Base-by-base conservation (phyloP, 1,284 basidiomycete genomes). In the Boletus sp. region DNA sequence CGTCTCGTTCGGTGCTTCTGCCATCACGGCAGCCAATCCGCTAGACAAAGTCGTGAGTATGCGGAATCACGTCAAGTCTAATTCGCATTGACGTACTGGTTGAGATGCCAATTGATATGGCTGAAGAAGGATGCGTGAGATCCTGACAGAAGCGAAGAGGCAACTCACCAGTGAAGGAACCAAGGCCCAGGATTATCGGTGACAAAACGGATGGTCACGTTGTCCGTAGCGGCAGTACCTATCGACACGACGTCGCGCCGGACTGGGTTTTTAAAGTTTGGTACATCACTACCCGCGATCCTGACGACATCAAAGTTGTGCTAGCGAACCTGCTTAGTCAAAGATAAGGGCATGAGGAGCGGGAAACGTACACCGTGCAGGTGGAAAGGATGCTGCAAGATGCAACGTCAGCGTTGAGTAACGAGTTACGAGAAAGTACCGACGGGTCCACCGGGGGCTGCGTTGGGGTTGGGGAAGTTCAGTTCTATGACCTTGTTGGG, bases 131-230 rank as follows among this genome's bases (percentile, higher is more conserved):
- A 35, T 17, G 17, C 35, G 56, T 19, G 59, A 58, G 7, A 60
- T 35, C 14, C 16, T 7, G 46, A 49, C 11, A n/a, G n/a, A n/a
- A n/a, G n/a, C n/a, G n/a, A n/a, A n/a, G n/a, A n/a, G 31, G 50
- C 55, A n/a, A 59, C 74, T 62, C 59, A 48, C 57, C 57, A 58
- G 52, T 58, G 57, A 38, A 55, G 46, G 44, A 55, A 55, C 54
- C 54, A 55, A 19, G 81, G 79, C 8, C 81, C 81, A 4, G 78
- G 64, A 52, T 82, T 83, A 56, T 82, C 71, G 2, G 81, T 80
- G 17, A 55, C 59, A 59, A 82, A 82, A 37, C 81, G 79, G 52
- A 82, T 77, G 10, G 78, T 80, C 19, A 79, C 77, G 28, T 78
- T 77, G 59, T 76, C 72, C 6, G 67, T 73, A 4, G 61, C 0